These are phyloP conservation scores for Monosporascus sp. DNA, from an alignment of 2,329 filamentous ascomycete species.

Conservation along the genomic window DNA sequence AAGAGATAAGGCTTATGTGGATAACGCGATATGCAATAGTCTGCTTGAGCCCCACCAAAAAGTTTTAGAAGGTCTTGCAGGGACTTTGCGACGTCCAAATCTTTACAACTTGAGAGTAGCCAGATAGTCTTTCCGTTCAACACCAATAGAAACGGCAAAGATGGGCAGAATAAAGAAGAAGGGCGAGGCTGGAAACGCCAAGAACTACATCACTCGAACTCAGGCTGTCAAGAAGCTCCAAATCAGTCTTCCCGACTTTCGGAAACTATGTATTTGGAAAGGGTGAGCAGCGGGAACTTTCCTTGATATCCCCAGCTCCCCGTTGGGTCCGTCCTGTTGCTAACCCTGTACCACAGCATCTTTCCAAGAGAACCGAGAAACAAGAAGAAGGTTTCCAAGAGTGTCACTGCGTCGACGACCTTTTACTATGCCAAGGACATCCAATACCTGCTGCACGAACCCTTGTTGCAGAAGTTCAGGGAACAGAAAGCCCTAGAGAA, in stretches of 20 bases:
- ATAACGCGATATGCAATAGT: background rate
- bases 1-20: background rate
- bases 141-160: conserved; percentile 10
- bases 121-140: background rate
- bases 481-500: conserved; percentile 96
- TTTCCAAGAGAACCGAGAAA: conserved; percentile 95
- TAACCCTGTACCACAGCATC: conserved; percentile 43
- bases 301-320: background rate
- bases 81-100: background rate
- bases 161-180: conserved; percentile 88
- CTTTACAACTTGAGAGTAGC: conserved; percentile 6
- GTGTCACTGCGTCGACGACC: conserved; percentile 82
- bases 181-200: conserved; percentile 85
- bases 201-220: conserved; percentile 97
- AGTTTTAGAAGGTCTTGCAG: background rate
- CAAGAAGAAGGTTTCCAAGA: conserved; percentile 95
- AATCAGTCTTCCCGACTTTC: conserved; percentile 93
- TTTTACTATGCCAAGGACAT: conserved; percentile 94
- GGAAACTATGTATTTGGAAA: conserved; percentile 98
- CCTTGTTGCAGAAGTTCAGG: conserved; percentile 87
- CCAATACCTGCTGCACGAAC: conserved; percentile 96
- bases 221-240: conserved; percentile 97
- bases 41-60: background rate
- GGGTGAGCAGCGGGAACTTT: conserved; percentile 37
- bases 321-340: background rate